Conservation (phyloP, 1,284 basidiomycete species). For the Neotropicomus parvogracilis region DNA sequence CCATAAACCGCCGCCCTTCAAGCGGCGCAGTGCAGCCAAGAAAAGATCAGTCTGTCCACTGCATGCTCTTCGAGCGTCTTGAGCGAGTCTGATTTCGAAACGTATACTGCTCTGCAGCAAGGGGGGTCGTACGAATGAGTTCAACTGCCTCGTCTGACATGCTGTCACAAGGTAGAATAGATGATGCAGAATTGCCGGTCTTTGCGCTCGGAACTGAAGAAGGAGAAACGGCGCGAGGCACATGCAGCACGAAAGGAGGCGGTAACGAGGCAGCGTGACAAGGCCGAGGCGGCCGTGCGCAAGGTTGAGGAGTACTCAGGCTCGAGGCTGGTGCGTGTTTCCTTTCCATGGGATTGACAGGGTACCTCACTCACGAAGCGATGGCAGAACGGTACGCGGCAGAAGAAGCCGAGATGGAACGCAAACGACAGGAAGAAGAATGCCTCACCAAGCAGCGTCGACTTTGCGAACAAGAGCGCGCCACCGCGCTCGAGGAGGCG, state of each 20-base stretch:
- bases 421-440: constrained; percentile 61
- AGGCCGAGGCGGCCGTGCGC: constrained; percentile 35
- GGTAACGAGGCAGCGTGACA: constrained; percentile 53
- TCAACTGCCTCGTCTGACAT: background rate
- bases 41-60: too few relatives aligned
- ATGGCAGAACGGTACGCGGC: constrained; percentile 52
- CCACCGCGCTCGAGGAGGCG: constrained; percentile 54
- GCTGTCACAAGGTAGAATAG: constrained; percentile 1
- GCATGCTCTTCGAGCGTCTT: too few relatives aligned
- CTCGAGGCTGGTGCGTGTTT: constrained; percentile 36
- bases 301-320: constrained; percentile 47
- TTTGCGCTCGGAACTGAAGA: constrained; percentile 49
- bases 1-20: background rate
- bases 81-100: background rate
- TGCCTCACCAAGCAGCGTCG: constrained; percentile 50
- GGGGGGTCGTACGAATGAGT: background rate
- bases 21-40: too few relatives aligned
- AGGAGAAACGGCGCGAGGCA: constrained; percentile 63
- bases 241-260: constrained; percentile 59
- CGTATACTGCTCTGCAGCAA: background rate
- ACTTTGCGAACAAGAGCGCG: constrained; percentile 66
- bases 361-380: background rate
- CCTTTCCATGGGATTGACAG: background rate
- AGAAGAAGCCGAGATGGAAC: constrained; percentile 55
- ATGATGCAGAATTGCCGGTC: background rate